Evolutionary conservation across 2,329 filamentous ascomycete genomes (phyloP), one percentile per base, ranked within the genome.

Genomic region (Scopulariopsis brevicaulis): DNA sequence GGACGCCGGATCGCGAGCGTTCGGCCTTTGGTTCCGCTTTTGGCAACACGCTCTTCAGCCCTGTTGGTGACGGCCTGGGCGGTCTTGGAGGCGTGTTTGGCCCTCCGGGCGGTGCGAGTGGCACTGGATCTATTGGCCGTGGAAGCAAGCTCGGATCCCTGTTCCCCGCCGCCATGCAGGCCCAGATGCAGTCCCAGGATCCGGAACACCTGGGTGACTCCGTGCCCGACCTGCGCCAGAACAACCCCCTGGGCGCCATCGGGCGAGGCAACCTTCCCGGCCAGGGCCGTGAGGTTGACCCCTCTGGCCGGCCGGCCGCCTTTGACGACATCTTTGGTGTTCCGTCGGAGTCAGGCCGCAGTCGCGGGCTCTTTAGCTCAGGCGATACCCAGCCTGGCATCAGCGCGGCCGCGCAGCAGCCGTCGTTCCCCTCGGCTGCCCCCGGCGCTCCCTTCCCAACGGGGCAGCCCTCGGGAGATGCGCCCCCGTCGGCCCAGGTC

Each of bases 161-260:
- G 25, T 96, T 99, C 67, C 92, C 93, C 10, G 75, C 85, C 1
- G 86, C 87, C 4, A 92, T 96, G 88, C 92, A 96, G 72, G 89
- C 91, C 40, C 90, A 95, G 69, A 92, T 95, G 87, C 88, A 91
- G 60, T 73, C 74, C 3, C 80, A 85, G 34, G 87, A 93, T 14
- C 86, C 87, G 51, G 81, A 85, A 4, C 77, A 68, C 59, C 64
- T 84, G 54, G 75, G 77, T 40, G 84, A 87, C 59, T 77, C 76
- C 1, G 68, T 79, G 14, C 78, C 80, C 5, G 83, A 87, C 61
- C 72, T 84, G 58, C 81, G 84, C 56, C 82, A 85, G 60, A 71
- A 70, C 54, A 83, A 83, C 61, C 81, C 82, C 3, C 78, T 89
- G 8, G 85, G 84, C 43, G 82, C 83, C 15, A 88, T 89, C 63